A percentile compares a stretch with the other conserved stretches of the same genome.
These are phyloP conservation scores for Leccinum pellstonianum DNA, from an alignment of 768 basidiomycete species.

Conservation along the genomic window DNA sequence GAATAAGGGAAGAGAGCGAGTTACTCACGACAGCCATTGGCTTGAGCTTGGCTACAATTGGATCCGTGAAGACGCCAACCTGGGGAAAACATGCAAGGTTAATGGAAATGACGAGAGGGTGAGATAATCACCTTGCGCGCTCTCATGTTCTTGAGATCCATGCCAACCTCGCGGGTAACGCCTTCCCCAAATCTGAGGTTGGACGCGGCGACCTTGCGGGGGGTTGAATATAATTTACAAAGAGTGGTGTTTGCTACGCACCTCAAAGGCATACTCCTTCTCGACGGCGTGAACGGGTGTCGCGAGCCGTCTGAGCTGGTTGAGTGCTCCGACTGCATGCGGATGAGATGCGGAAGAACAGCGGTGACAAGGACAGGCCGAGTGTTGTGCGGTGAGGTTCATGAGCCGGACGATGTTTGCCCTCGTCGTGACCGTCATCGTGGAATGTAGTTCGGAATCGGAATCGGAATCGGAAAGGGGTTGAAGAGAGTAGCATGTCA, in stretches of 20 bases:
- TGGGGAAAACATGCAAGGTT: constrained; percentile 32
- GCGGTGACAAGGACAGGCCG: constrained; percentile 78
- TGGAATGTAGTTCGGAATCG: background rate
- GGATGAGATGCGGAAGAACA: constrained; percentile 41
- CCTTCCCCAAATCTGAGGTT: constrained; percentile 90
- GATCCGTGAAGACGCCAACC: constrained; percentile 94
- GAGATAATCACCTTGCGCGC: constrained; percentile 63
- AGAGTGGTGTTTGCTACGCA: constrained; percentile 23
- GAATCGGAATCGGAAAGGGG: background rate
- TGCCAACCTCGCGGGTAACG: constrained; percentile 86
- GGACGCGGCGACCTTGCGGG: constrained; percentile 71
- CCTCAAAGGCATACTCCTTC: constrained; percentile 94
- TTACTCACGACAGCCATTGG: constrained; percentile 76
- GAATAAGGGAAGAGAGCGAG: background rate
- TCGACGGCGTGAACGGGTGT: constrained; percentile 69
- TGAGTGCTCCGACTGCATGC: constrained; percentile 47
- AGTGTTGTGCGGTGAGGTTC: constrained; percentile 63
- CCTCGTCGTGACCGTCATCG: constrained; percentile 50
- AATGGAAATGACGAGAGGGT: background rate
- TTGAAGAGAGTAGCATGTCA: background rate
- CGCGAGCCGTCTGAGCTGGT: constrained; percentile 70
- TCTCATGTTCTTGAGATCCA: constrained; percentile 93
- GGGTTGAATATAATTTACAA: background rate
- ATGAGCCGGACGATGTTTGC: constrained; percentile 71
- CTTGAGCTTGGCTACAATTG: constrained; percentile 73